Conservation (phyloP, 768 basidiomycete genomes). For the Leccinellum luteum region DNA sequence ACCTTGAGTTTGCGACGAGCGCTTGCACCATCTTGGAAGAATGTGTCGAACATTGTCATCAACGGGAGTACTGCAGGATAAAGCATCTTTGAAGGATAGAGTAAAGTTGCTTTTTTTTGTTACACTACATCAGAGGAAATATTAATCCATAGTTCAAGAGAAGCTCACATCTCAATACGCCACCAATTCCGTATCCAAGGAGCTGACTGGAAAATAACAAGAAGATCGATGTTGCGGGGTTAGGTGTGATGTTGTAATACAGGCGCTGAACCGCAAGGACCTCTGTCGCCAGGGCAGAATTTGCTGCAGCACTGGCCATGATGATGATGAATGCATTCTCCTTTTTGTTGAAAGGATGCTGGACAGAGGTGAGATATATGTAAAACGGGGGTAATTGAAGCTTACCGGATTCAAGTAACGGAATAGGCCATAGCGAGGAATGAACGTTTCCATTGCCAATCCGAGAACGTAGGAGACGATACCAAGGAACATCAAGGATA, state of each 20-base stretch:
- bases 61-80: constrained; percentile 33
- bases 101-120: constrained; percentile 18
- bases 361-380: constrained; percentile 1
- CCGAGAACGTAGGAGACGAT: constrained; percentile 51
- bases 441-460: constrained; percentile 41
- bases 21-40: constrained; percentile 41
- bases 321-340: constrained; percentile 59
- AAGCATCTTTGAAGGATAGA: constrained; percentile 48
- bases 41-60: constrained; percentile 28
- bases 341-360: constrained; percentile 60
- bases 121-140: constrained; percentile 3
- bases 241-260: constrained; percentile 52
- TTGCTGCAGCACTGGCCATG: constrained; percentile 55
- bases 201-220: constrained; percentile 35
- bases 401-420: constrained; percentile 50
- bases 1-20: constrained; percentile 40
- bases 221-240: constrained; percentile 44
- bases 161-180: constrained; percentile 45
- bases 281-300: constrained; percentile 52
- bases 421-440: constrained; percentile 45
- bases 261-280: constrained; percentile 53
- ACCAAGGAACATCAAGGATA: constrained; percentile 56
- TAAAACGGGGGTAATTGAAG: neutral
- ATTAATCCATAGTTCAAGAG: neutral
- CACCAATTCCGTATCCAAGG: constrained; percentile 54